phyloP scores from a whole-genome alignment of 2,329 filamentous ascomycete species.

The Penicillium sp. region DNA sequence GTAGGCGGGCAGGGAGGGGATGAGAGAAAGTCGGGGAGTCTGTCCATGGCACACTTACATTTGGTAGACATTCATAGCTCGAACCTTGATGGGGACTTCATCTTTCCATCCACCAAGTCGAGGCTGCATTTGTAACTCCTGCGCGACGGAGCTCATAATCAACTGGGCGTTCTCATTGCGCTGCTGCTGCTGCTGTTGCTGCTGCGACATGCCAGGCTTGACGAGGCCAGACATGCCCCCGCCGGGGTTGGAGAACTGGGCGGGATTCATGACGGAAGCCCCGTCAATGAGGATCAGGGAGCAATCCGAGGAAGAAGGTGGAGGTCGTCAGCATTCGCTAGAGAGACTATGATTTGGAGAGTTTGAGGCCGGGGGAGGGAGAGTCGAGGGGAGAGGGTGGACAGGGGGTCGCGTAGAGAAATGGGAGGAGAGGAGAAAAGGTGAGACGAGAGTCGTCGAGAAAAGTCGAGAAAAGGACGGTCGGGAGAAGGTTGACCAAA shows the following conservation, averaged over 20 bases:
- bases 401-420: conserved; percentile 4
- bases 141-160: conserved; percentile 48
- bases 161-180: conserved; percentile 45
- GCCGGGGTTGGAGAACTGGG: conserved; percentile 46
- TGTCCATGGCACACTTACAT: conserved; percentile 43
- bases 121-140: conserved; percentile 49
- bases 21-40: background rate
- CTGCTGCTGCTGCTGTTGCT: conserved; percentile 37
- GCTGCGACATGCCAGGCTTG: conserved; percentile 42
- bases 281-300: conserved; percentile 47
- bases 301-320: conserved; percentile 39
- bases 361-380: conserved; percentile 5
- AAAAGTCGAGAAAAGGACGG: background rate
- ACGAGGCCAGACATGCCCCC: conserved; percentile 43
- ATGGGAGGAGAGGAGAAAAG: background rate
- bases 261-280: conserved; percentile 52
- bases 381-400: background rate
- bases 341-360: conserved; percentile 3
- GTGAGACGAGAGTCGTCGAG: background rate
- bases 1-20: conserved; percentile 6
- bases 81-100: conserved; percentile 47
- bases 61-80: conserved; percentile 51
- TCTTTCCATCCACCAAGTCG: conserved; percentile 54
- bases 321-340: conserved; percentile 47
- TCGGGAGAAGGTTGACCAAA: background rate